These are phyloP conservation scores for Aphanomyces euteiches DNA, from an alignment of 352 stramenopile species.

Conservation along the genomic window DNA sequence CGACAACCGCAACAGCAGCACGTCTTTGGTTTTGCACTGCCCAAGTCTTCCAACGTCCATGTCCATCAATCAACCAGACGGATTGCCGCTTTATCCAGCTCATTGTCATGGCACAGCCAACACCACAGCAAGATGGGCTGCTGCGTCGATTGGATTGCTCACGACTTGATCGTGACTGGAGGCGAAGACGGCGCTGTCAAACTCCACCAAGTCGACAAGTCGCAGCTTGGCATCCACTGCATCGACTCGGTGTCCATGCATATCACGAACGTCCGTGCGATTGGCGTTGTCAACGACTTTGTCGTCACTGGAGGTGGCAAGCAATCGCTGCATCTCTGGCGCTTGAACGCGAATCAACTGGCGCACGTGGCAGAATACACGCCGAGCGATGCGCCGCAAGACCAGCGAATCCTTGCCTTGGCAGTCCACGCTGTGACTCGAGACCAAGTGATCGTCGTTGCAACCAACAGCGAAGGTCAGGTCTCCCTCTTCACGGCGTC, in stretches of 20 bases:
- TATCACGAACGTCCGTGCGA: conserved; percentile 72
- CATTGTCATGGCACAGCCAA: conserved; percentile 56
- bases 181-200: conserved; percentile 82
- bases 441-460: conserved; percentile 44
- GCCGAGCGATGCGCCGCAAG: conserved; percentile 50
- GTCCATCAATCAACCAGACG: conserved; percentile 53
- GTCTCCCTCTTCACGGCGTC: conserved; percentile 64
- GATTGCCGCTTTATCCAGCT: conserved; percentile 29
- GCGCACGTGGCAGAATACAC: conserved; percentile 56
- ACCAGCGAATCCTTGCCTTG: conserved; percentile 80
- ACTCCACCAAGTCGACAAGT: conserved; percentile 40
- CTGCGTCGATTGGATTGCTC: conserved; percentile 41
- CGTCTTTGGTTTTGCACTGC: conserved; percentile 58
- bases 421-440: conserved; percentile 31
- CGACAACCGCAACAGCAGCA: conserved; percentile 51
- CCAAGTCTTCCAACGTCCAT: conserved; percentile 48
- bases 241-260: conserved; percentile 36
- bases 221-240: not conserved
- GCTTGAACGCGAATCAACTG: conserved; percentile 44
- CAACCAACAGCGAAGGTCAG: conserved; percentile 73
- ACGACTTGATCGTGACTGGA: conserved; percentile 56
- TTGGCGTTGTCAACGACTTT: conserved; percentile 37
- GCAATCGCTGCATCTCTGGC: conserved; percentile 74
- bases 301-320: conserved; percentile 71
- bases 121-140: conserved; percentile 75